Base-by-base conservation (phyloP, 352 stramenopile species). In the Globisporangium viniferum region DNA sequence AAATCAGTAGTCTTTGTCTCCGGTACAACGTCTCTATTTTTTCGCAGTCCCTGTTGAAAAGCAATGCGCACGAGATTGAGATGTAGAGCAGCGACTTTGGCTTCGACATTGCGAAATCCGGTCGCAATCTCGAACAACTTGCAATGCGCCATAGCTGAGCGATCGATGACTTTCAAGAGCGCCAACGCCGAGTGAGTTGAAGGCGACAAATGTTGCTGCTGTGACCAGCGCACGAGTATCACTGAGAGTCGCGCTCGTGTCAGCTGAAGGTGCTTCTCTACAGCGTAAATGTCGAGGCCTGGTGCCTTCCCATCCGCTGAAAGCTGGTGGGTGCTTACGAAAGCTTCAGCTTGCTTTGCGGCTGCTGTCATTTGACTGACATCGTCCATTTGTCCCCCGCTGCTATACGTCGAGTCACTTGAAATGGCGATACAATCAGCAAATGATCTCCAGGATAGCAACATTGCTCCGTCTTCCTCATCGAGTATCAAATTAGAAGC, bases 391-490 rank as follows among this genome's bases (percentile, higher is more conserved):
- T 56, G 59, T 5, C 24, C 39, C 27, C 39, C 59, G 8, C 39
- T 64, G 59, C 24, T 41, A 1, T 5, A 41, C 22, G 24, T 29
- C 5, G 39, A 56, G 24, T 64, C 39, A 35, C 59, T 56, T 41
- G 39, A 55, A 64, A 64, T 64, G 18, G 59, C 24, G 9, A 64
- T 33, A 15, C 59, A 64, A 33, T 64, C 59, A 7, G 59, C 59
- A 56, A 64, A 56, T 3, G 59, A 64, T 39, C 59, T 64, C 59
- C 59, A 64, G 22, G 59, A 56, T 6, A 56, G 5, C 6, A 36
- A 20, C 5, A 1, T 1, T 2, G n/a, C 33, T 1, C 20, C 14
- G 2, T 41, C 15, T 35, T 55, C 39, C n/a, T 2, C 24, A 15
- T 14, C 18, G 10, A 64, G 36, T 39, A 55, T 5, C 22, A 41